Evolutionary conservation across 768 basidiomycete genomes (phyloP), one percentile per base, ranked within the genome.

Genomic region (Dioszegia crocea): DNA sequence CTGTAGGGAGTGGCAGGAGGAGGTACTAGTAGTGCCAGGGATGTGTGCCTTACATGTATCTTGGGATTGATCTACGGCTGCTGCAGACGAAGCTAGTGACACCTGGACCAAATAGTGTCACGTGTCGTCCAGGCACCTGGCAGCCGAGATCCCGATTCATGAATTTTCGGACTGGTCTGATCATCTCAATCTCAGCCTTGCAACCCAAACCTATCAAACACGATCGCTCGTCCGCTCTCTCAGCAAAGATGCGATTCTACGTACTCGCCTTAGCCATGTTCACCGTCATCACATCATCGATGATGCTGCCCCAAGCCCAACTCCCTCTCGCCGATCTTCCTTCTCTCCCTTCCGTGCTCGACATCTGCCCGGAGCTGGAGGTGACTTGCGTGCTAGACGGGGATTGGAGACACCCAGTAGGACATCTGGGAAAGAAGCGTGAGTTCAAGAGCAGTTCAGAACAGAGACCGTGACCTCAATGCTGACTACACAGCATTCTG

Each of bases 1-100:
- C 75, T 24, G 75, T 76, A 5, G 73, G 75, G 10, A 57, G 66
- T 40, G 62, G 69, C 5, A 47, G 68, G 59, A 61, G 74, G 59
- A 33, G 43, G 52, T 61, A 58, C 24, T 44, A 52, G 47, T 12
- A 38, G 6, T 19, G 44, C 21, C 27, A 4, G 6, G 30, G 29
- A 57, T 40, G n/a, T n/a, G n/a, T n/a, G n/a, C n/a, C n/a, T n/a
- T n/a, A n/a, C n/a, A n/a, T n/a, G 27, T 30, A 45, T 49, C 23
- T 36, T 46, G 30, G 27, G 47, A 6, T 24, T 24, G 14, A 43
- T 38, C 36, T 38, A 9, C 36, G 6, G 6, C 14, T n/a, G 9
- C 6, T 9, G n/a, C 6, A n/a, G 17, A 36, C n/a, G 8, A 17
- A 12, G 9, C 14, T 33, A 14, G 14, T 6, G 33, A 33, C 33